Conservation (phyloP, 1,139 yeast species). For the Debaryomycetaceae sp. region DNA sequence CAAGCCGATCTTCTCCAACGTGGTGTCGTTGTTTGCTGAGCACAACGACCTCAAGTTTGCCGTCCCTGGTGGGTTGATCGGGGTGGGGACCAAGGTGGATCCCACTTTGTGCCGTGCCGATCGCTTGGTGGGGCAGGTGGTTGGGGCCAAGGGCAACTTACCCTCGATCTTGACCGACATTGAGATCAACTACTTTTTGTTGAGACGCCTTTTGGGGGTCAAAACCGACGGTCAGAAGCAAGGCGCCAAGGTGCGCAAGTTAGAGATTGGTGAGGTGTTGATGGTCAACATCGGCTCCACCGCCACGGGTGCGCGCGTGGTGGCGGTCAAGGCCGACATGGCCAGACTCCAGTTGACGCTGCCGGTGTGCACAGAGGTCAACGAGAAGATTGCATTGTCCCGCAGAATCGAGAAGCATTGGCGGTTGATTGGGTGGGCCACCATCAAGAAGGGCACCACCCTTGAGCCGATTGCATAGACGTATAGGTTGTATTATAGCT, state of each 20-base stretch:
- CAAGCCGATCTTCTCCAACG: conserved; percentile 91
- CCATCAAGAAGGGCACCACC: conserved; percentile 91
- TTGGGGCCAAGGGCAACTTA: conserved; percentile 93
- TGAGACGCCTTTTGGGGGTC: conserved; percentile 96
- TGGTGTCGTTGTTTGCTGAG: conserved; percentile 93
- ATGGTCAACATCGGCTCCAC: conserved; percentile 99
- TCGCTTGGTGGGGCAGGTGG: conserved; percentile 98
- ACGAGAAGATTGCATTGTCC: conserved; percentile 96
- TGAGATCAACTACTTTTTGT: conserved; percentile 93
- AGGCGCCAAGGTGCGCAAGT: conserved; percentile 88
- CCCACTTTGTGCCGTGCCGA: conserved; percentile 99
- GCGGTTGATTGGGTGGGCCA: conserved; percentile 99
- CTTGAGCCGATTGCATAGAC: conserved; percentile 58
- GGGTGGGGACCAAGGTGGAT: conserved; percentile 98
- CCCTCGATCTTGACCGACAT: conserved; percentile 96
- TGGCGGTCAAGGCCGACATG: conserved; percentile 98
- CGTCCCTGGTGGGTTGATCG: conserved; percentile 99
- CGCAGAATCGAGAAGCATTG: conserved; percentile 99
- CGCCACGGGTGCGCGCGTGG: conserved; percentile 98
- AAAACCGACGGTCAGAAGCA: conserved; percentile 97
- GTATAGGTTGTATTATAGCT: not conserved
- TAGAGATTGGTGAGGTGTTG: conserved; percentile 90
- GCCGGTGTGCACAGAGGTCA: conserved; percentile 98
- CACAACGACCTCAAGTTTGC: conserved; percentile 97
- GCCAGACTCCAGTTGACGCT: conserved; percentile 95